These are phyloP conservation scores for Bolboschoenoplectus hybrid DNA, from an alignment of 202 grass and related monocot genomes.

Conservation along the genomic window DNA sequence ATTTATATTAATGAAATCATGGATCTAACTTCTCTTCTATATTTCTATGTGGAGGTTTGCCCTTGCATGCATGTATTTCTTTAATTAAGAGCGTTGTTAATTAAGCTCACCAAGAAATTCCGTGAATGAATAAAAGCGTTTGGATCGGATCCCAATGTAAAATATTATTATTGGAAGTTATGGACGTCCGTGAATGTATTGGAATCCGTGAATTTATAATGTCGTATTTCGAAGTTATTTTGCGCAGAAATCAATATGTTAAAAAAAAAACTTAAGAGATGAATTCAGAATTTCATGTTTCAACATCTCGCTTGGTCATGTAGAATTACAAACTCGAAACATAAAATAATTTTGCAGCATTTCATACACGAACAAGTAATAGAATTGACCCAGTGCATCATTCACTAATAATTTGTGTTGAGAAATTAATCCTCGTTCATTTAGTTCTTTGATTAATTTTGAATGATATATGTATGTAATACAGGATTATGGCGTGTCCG, in stretches of 20 bases:
- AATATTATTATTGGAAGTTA: neutral
- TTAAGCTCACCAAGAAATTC: neutral
- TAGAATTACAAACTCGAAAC: too few relatives aligned
- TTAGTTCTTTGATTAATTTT: neutral
- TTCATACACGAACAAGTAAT: neutral
- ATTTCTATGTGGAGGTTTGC: neutral
- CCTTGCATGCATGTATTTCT: neutral
- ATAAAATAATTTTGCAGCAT: too few relatives aligned
- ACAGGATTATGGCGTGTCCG: constrained; percentile 74
- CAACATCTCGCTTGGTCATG: too few relatives aligned
- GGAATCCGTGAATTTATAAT: neutral
- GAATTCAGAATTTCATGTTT: too few relatives aligned
- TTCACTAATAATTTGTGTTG: neutral
- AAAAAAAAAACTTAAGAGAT: neutral
- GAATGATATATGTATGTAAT: neutral
- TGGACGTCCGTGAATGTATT: neutral
- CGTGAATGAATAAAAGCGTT: neutral
- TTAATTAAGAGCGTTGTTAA: neutral
- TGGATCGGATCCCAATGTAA: neutral
- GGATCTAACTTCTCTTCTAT: neutral
- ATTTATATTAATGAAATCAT: neutral
- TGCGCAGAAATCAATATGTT: neutral
- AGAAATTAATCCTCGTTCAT: neutral
- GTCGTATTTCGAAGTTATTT: neutral
- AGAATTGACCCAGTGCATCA: neutral